Evolutionary conservation across 192 early-diverging fungal species (phyloP).

Genomic region (Backusella morwellensis): DNA sequence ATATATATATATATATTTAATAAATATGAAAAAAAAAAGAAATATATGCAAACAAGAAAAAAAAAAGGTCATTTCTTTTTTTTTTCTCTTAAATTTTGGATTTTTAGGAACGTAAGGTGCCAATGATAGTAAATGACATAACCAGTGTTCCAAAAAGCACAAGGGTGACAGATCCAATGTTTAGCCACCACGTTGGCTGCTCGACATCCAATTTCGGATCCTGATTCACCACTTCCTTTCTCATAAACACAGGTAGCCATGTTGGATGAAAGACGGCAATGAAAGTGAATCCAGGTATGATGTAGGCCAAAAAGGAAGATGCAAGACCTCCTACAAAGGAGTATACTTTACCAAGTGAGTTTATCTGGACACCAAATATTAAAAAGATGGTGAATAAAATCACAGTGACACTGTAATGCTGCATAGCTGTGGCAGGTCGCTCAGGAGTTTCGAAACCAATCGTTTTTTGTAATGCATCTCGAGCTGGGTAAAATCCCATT

Average conservation of each 20-base stretch:
- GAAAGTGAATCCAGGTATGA: constrained; percentile 44
- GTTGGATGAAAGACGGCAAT: constrained; percentile 37
- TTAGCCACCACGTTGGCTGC: constrained; percentile 31
- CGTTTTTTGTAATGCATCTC: constrained; percentile 43
- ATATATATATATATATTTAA: too few species aligned
- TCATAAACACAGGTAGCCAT: background rate
- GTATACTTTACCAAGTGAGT: constrained; percentile 45
- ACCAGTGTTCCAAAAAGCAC: constrained; percentile 48
- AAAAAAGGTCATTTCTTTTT: background rate
- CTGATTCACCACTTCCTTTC: background rate
- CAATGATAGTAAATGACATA: constrained; percentile 37
- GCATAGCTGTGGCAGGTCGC: constrained; percentile 22
- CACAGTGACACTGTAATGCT: constrained; percentile 43
- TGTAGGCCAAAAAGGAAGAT: constrained; percentile 47
- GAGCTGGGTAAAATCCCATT: constrained; percentile 49
- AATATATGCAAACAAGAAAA: background rate
- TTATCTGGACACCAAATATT: constrained; percentile 35
- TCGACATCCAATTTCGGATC: background rate
- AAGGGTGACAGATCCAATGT: constrained; percentile 35
- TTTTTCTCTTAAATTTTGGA: background rate
- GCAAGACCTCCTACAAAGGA: constrained; percentile 48
- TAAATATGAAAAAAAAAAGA: too few species aligned
- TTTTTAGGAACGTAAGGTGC: background rate
- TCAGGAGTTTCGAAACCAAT: constrained; percentile 40
- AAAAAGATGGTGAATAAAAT: constrained; percentile 38